A percentile compares a stretch with the other conserved stretches of the same genome.
These are phyloP conservation scores for Xerocomellus chrysenteron DNA, from an alignment of 768 basidiomycete species.

Conservation along the genomic window DNA sequence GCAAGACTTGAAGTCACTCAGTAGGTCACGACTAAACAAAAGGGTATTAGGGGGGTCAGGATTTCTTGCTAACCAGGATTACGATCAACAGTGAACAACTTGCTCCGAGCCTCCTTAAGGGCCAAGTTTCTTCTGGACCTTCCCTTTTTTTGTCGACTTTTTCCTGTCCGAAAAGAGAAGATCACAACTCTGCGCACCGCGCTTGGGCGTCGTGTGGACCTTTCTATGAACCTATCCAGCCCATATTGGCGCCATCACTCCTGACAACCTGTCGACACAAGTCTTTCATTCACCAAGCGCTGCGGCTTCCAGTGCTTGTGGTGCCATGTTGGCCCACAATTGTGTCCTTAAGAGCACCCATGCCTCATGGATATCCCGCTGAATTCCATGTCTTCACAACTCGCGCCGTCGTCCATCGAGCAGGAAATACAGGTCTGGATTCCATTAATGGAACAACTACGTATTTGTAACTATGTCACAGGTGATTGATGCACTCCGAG, in stretches of 20 bases:
- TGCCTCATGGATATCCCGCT: neutral
- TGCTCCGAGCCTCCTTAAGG: neutral
- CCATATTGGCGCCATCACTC: neutral
- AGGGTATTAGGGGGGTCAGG: neutral
- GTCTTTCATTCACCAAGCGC: conserved; percentile 1
- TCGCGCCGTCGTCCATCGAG: neutral
- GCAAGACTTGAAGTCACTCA: neutral
- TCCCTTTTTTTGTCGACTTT: too few relatives aligned
- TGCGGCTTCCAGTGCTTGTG: neutral
- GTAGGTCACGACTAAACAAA: neutral
- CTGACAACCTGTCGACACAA: neutral
- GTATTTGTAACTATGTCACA: conserved; percentile 16
- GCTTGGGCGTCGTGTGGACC: neutral
- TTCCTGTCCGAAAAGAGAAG: too few relatives aligned
- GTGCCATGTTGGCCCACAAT: neutral
- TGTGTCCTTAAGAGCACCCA: neutral
- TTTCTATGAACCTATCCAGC: neutral
- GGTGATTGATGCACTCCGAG: neutral
- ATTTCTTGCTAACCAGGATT: neutral
- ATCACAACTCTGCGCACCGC: neutral
- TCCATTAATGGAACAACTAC: conserved; percentile 11
- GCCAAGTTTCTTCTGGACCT: neutral
- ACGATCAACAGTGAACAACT: neutral
- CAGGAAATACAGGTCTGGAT: conserved; percentile 3
- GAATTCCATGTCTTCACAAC: conserved; percentile 12